Conservation (phyloP, 2,329 filamentous ascomycete species). For the Cercospora berteroae region DNA sequence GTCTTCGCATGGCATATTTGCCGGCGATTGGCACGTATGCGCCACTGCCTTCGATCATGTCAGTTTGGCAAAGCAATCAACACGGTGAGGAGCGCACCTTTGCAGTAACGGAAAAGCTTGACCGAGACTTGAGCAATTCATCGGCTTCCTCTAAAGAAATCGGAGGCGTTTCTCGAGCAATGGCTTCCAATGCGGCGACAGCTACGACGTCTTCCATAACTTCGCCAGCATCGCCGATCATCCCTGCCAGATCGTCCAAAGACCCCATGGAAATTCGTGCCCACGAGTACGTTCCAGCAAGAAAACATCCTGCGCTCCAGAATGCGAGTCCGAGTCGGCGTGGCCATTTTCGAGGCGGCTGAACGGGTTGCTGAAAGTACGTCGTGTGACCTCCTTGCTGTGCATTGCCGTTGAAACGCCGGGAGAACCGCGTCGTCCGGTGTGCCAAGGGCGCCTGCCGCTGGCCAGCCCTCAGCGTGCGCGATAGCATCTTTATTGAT, state of each 20-base stretch:
- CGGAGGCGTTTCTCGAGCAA: constrained; percentile 24
- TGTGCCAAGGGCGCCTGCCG: constrained; percentile 7
- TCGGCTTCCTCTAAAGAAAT: constrained; percentile 27
- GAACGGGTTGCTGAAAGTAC: constrained; percentile 34
- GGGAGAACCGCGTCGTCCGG: constrained; percentile 19
- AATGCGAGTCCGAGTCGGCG: constrained; percentile 25
- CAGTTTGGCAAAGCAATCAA: background rate
- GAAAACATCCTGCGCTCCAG: constrained; percentile 27
- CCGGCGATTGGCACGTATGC: constrained; percentile 30
- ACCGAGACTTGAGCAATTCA: constrained; percentile 23
- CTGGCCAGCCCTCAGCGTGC: constrained; percentile 10
- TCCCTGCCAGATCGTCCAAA: constrained; percentile 11
- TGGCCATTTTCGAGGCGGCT: constrained; percentile 23
- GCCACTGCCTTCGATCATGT: constrained; percentile 20
- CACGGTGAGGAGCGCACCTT: constrained; percentile 7
- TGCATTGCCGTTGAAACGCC: constrained; percentile 26
- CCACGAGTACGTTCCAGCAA: constrained; percentile 24
- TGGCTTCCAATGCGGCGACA: constrained; percentile 21
- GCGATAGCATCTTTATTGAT: constrained; percentile 18
- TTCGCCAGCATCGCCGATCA: constrained; percentile 10
- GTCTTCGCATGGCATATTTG: constrained; percentile 36
- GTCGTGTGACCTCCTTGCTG: constrained; percentile 30
- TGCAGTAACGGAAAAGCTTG: constrained; percentile 28
- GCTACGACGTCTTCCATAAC: constrained; percentile 23
- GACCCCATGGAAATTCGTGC: constrained; percentile 15